Base-by-base conservation (phyloP, 495 filamentous ascomycete species). In the Neurospora intermedia region DNA sequence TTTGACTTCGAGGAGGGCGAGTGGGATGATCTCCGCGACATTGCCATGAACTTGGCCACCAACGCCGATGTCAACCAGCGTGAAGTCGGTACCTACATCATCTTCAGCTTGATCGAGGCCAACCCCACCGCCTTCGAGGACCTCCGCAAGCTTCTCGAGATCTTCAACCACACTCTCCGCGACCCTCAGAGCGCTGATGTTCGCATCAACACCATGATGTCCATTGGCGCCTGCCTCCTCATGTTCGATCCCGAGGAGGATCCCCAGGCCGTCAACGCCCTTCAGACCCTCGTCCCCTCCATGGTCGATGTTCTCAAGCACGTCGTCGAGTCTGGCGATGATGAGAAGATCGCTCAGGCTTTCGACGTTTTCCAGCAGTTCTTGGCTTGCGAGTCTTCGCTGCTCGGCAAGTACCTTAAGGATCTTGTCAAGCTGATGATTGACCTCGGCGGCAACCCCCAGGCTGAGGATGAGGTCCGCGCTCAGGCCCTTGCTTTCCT, bases 341-440 rank as follows among this genome's bases (percentile, higher is more conserved):
- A 97, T 74, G 94, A 96, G 76, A 91, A 90, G 74, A 88, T 91
- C 69, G 92, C 93, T 82, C 91, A 95, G 78, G 91, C 91, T 7
- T 99, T 99, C 77, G 96, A 99, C 81, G 94, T 98, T 70, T 97
- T 99, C 87, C 96, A 99, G 83, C 97, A 93, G 42, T 88, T 98
- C 73, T 86, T 99, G 41, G 93, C 93, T 73, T 97, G 92, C 79
- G 94, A 98, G 77, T 89, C 91, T 35, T 87, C 91, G n/a, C 85
- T 98, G 40, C 83, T 98, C 38, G 92, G 90, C 73, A 85, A 87
- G 43, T 94, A 97, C 83, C 94, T 99, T 81, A 92, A 91, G 81
- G 92, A 98, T 78, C 86, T 99, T 40, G 85, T 98, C 69, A 89
- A 92, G 74, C 97, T 98, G 85, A 98, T 99, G 92, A 91, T 94